Evolutionary conservation across 2,329 filamentous ascomycete genomes (phyloP).

Genomic region (Aspergillus neotritici): DNA sequence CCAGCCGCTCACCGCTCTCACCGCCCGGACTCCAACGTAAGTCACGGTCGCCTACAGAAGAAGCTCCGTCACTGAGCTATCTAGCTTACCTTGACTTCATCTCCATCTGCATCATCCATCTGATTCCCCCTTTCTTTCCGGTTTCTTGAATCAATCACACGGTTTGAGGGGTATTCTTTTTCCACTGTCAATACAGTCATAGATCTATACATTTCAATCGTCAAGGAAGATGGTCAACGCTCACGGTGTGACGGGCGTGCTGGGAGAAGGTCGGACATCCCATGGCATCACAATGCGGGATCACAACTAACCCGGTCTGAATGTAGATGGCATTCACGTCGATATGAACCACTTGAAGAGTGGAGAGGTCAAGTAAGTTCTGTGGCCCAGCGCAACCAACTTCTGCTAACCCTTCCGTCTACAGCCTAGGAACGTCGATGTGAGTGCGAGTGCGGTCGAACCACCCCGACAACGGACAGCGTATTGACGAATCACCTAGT

Average conservation of each 20-base stretch:
- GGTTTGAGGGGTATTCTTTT: neutral
- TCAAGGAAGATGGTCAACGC: slow-evolving; percentile 32
- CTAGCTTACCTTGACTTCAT: neutral
- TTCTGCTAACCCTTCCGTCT: slow-evolving; percentile 27
- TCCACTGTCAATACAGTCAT: slow-evolving; percentile 3
- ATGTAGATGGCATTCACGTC: slow-evolving; percentile 91
- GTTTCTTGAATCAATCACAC: neutral
- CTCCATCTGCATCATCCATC: neutral
- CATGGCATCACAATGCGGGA: slow-evolving; percentile 3
- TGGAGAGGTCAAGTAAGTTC: slow-evolving; percentile 91
- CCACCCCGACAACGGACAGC: slow-evolving; percentile 11
- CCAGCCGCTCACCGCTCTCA: slow-evolving; percentile 6
- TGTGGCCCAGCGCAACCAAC: slow-evolving; percentile 2
- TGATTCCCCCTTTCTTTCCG: too few relatives aligned
- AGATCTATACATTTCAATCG: slow-evolving; percentile 1
- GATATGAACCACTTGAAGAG: slow-evolving; percentile 99
- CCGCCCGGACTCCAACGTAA: slow-evolving; percentile 11
- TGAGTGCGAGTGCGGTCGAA: slow-evolving; percentile 49
- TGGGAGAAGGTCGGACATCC: slow-evolving; percentile 39
- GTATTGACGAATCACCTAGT: slow-evolving; percentile 45
- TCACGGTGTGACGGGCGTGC: slow-evolving; percentile 38
- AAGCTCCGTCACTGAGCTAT: slow-evolving; percentile 20
- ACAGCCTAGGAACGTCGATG: slow-evolving; percentile 94
- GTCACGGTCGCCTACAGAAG: neutral
- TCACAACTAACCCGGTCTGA: slow-evolving; percentile 15